Evolutionary conservation across 2,329 filamentous ascomycete genomes (phyloP).

Genomic region (Beauveria pseudobassiana): DNA sequence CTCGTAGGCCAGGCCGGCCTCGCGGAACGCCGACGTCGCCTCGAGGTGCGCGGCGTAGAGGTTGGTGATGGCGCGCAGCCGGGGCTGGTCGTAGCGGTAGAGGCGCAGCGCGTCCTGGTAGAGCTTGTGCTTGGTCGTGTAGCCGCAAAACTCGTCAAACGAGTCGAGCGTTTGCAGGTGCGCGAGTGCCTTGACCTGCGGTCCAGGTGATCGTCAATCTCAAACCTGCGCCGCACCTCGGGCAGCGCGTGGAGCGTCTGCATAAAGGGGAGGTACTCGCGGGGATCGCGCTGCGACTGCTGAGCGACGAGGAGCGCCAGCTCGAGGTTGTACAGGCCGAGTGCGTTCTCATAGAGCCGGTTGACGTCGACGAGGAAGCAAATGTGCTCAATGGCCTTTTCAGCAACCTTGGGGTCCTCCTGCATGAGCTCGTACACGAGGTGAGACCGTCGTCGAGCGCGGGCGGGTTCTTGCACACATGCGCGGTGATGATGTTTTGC

Average conservation of each 20-base stretch:
- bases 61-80: slow-evolving; percentile 60
- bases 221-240: slow-evolving; percentile 64
- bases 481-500: slow-evolving; percentile 88
- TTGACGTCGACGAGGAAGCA: slow-evolving; percentile 96
- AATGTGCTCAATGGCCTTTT: slow-evolving; percentile 90
- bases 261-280: slow-evolving; percentile 92
- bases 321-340: slow-evolving; percentile 87
- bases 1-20: slow-evolving; percentile 87
- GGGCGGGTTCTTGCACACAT: slow-evolving; percentile 88
- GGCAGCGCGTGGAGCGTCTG: slow-evolving; percentile 74
- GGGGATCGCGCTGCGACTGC: slow-evolving; percentile 89
- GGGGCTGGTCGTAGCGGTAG: slow-evolving; percentile 72
- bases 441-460: slow-evolving; percentile 78
- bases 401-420: slow-evolving; percentile 63
- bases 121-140: slow-evolving; percentile 70
- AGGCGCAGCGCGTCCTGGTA: slow-evolving; percentile 71
- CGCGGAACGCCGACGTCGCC: slow-evolving; percentile 66
- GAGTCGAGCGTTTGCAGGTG: slow-evolving; percentile 67
- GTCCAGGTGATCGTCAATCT: slow-evolving; percentile 81
- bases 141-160: slow-evolving; percentile 72
- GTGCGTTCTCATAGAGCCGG: slow-evolving; percentile 78
- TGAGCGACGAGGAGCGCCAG: slow-evolving; percentile 87
- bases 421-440: slow-evolving; percentile 71
- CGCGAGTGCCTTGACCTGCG: slow-evolving; percentile 67
- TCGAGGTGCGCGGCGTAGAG: slow-evolving; percentile 76